Evolutionary conservation across 1,284 basidiomycete species (phyloP).

Genomic region (Entoloma clypeatum): DNA sequence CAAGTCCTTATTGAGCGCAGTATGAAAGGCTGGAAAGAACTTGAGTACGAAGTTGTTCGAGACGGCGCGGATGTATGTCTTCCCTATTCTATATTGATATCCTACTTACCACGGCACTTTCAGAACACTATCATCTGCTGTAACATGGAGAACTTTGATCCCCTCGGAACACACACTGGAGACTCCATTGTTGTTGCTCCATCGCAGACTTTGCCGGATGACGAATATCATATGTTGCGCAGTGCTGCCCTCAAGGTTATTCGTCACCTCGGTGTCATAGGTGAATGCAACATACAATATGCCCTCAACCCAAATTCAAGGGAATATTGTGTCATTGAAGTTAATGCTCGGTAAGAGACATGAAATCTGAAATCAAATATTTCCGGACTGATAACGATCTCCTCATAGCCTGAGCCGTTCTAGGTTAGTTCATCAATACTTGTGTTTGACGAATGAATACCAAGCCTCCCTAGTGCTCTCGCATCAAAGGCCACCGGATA

Average conservation of each 20-base stretch:
- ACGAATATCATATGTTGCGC: conserved; percentile 99
- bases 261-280: conserved; percentile 96
- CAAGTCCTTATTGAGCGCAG: conserved; percentile 98
- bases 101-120: conserved; percentile 8
- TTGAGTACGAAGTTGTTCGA: conserved; percentile 99
- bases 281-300: conserved; percentile 99
- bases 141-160: conserved; percentile 99
- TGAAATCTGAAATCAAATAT: neutral
- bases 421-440: conserved; percentile 31
- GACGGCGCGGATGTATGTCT: conserved; percentile 86
- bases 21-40: conserved; percentile 99
- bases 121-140: conserved; percentile 94
- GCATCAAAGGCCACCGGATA: conserved; percentile 99
- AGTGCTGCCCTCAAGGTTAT: conserved; percentile 97
- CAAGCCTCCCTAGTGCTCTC: conserved; percentile 59
- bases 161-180: conserved; percentile 98
- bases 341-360: conserved; percentile 78
- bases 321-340: conserved; percentile 98
- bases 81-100: conserved; percentile 2
- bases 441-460: neutral
- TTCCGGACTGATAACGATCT: conserved; percentile 5
- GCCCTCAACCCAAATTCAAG: conserved; percentile 90
- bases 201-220: conserved; percentile 95
- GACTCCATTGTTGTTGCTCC: conserved; percentile 99
- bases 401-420: conserved; percentile 53